These are phyloP conservation scores for Ceratobasidium sp. DNA, from an alignment of 1,284 basidiomycete genomes.

Conservation along the genomic window DNA sequence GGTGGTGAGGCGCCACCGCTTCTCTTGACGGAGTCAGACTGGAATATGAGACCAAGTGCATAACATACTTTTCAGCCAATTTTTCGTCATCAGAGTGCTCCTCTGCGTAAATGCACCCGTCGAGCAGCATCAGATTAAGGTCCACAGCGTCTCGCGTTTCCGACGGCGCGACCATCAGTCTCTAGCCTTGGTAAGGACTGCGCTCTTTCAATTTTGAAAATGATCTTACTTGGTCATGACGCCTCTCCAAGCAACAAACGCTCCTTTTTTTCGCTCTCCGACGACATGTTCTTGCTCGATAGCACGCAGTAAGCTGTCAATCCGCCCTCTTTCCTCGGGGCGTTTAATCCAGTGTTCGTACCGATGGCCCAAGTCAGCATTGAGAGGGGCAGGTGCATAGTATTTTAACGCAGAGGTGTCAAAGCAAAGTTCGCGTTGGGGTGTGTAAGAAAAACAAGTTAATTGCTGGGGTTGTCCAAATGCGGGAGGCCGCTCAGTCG, in stretches of 20 bases:
- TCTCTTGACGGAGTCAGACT: slow-evolving; percentile 59
- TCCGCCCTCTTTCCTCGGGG: slow-evolving; percentile 69
- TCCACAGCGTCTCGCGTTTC: slow-evolving; percentile 85
- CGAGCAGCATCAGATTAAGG: slow-evolving; percentile 83
- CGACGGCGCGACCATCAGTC: slow-evolving; percentile 80
- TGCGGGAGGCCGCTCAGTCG: slow-evolving; percentile 54
- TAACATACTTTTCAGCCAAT: slow-evolving; percentile 69
- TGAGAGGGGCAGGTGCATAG: slow-evolving; percentile 69
- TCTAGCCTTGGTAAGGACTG: slow-evolving; percentile 53
- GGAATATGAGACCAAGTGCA: slow-evolving; percentile 40
- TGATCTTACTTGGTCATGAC: slow-evolving; percentile 86
- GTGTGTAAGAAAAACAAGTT: slow-evolving; percentile 73
- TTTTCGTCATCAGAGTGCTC: slow-evolving; percentile 72
- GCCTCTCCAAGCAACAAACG: slow-evolving; percentile 86
- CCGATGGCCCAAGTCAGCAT: slow-evolving; percentile 64
- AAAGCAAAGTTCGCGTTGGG: slow-evolving; percentile 51
- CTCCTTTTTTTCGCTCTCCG: slow-evolving; percentile 55
- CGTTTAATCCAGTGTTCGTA: slow-evolving; percentile 70
- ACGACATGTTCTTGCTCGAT: slow-evolving; percentile 58
- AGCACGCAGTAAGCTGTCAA: slow-evolving; percentile 73
- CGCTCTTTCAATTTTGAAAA: slow-evolving; percentile 39
- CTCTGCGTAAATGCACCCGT: slow-evolving; percentile 85
- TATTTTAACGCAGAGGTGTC: slow-evolving; percentile 73
- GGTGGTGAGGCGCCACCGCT: slow-evolving; percentile 67
- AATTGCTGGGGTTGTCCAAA: slow-evolving; percentile 71